Evolutionary conservation across 331 rosid genomes (phyloP), one percentile per base, ranked within the genome.

Genomic region (Stylosanthes scabra): DNA sequence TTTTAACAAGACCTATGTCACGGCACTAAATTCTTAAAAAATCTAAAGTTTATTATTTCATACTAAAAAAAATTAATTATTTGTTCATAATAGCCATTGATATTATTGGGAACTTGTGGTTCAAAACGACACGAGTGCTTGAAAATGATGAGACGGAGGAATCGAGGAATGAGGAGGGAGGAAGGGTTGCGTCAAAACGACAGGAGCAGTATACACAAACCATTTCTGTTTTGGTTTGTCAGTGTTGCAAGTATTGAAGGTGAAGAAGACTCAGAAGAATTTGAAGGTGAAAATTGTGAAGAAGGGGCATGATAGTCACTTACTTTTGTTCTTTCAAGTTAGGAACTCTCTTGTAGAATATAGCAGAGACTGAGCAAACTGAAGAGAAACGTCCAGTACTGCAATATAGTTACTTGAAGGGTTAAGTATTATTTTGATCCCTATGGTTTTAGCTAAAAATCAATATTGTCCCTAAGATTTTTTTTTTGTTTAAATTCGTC

Each of bases 11-110:
- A n/a, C n/a, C n/a, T n/a, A n/a, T n/a, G n/a, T n/a, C n/a, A n/a
- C n/a, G n/a, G n/a, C n/a, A n/a, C n/a, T n/a, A n/a, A n/a, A n/a
- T n/a, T n/a, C n/a, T n/a, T n/a, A n/a, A n/a, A n/a, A n/a, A n/a
- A n/a, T n/a, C n/a, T n/a, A n/a, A n/a, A n/a, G n/a, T n/a, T n/a
- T n/a, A n/a, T n/a, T n/a, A n/a, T n/a, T n/a, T n/a, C n/a, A n/a
- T n/a, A n/a, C n/a, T n/a, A n/a, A n/a, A n/a, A n/a, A n/a, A n/a
- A n/a, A n/a, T n/a, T n/a, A n/a, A n/a, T n/a, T n/a, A n/a, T n/a
- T n/a, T n/a, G n/a, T n/a, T n/a, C n/a, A n/a, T 89, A 11, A 67
- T 41, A 11, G 82, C 84, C 88, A 89, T 84, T 54, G 93, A 78
- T 39, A 86, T 16, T 9, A 82, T 63, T 11, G 20, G 68, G 55